Evolutionary conservation across 1,139 yeast species (phyloP).

Genomic region (Candida tunisiensis): DNA sequence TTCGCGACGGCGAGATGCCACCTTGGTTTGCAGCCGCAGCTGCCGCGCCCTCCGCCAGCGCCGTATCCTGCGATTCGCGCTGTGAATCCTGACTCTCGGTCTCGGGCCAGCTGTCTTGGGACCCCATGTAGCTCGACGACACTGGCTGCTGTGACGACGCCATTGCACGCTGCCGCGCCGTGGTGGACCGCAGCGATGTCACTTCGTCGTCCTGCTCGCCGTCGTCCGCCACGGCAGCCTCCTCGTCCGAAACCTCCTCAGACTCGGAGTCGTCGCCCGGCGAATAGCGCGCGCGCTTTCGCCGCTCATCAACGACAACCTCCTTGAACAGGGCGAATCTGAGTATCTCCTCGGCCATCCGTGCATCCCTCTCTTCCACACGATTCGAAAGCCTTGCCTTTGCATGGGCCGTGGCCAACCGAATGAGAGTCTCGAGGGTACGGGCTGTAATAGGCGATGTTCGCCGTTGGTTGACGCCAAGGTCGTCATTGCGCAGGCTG

Average conservation of each 20-base stretch:
- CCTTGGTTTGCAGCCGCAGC: constrained; percentile 2
- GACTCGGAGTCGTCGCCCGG: constrained; percentile 1
- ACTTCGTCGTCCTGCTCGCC: constrained; percentile 4
- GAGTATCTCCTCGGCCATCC: constrained; percentile 70
- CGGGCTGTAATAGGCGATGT: constrained; percentile 97
- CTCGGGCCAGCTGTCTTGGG: not conserved
- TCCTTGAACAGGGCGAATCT: constrained; percentile 81
- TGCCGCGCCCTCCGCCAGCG: not conserved
- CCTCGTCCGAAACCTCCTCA: constrained; percentile 2
- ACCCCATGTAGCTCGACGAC: not conserved
- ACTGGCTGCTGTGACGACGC: not conserved
- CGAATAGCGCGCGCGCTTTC: constrained; percentile 12
- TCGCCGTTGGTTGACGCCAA: constrained; percentile 54
- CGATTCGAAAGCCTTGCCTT: constrained; percentile 70
- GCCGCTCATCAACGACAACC: constrained; percentile 23
- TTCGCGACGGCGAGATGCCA: constrained; percentile 17
- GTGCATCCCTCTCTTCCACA: constrained; percentile 66
- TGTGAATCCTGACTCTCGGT: not conserved
- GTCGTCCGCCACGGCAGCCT: constrained; percentile 1
- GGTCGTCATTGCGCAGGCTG: constrained; percentile 65
- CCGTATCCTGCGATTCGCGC: not conserved
- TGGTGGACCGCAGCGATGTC: constrained; percentile 1
- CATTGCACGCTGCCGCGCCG: not conserved
- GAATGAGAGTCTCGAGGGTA: constrained; percentile 90
- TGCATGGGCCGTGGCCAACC: constrained; percentile 94